Evolutionary conservation across 1,284 basidiomycete species (phyloP).

Genomic region (Microbotryomycetes sp.): DNA sequence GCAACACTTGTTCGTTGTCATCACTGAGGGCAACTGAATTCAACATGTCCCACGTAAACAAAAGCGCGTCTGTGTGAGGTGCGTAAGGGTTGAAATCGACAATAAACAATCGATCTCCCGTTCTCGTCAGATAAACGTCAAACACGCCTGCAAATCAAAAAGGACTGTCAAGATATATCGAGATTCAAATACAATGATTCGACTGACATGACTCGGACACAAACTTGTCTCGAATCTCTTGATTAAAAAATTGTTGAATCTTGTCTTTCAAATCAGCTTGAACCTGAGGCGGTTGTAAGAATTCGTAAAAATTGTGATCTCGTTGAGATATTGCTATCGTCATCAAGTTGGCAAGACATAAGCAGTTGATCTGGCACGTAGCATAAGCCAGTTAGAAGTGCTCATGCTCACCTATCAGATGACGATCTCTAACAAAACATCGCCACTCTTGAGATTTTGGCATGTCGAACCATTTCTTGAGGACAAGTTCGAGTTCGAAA

Average conservation of each 20-base stretch:
- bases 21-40: conserved; percentile 38
- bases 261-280: conserved; percentile 53
- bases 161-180: neutral
- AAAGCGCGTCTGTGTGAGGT: conserved; percentile 72
- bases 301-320: conserved; percentile 86
- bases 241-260: conserved; percentile 61
- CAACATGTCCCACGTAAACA: conserved; percentile 79
- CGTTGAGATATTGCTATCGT: conserved; percentile 71
- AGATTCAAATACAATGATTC: neutral
- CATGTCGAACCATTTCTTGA: conserved; percentile 85
- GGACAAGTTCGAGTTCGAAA: conserved; percentile 74
- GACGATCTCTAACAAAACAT: conserved; percentile 71
- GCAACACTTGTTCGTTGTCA: conserved; percentile 43
- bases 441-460: conserved; percentile 75
- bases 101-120: conserved; percentile 65
- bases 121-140: conserved; percentile 78
- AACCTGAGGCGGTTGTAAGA: conserved; percentile 60
- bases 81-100: conserved; percentile 88
- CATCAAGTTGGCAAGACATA: neutral
- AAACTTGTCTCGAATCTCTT: conserved; percentile 59
- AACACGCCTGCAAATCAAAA: conserved; percentile 60
- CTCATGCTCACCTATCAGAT: conserved; percentile 57
- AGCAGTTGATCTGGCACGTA: neutral
- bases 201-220: conserved; percentile 60
- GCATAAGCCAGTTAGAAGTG: too few relatives aligned